Evolutionary conservation across 352 stramenopile species (phyloP).

Genomic region (Globisporangium paroecandrum): DNA sequence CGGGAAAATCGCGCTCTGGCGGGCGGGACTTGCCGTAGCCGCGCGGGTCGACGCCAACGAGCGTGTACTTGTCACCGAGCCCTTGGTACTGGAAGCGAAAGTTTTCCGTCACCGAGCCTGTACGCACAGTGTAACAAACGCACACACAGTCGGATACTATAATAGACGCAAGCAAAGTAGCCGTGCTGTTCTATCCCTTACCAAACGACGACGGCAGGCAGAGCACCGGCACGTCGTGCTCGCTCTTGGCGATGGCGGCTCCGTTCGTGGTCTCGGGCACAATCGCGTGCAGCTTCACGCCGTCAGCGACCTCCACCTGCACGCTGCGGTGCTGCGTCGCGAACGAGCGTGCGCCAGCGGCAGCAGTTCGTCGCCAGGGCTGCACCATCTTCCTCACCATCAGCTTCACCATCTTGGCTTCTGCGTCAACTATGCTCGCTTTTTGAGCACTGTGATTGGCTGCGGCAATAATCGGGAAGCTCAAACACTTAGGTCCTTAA

Average conservation of each 20-base stretch:
- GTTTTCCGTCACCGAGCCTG: slow-evolving; percentile 49
- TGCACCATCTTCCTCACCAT: slow-evolving; percentile 3
- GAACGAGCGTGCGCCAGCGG: slow-evolving; percentile 9
- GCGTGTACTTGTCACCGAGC: slow-evolving; percentile 45
- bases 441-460: neutral
- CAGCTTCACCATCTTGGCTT: slow-evolving; percentile 7
- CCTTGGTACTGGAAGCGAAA: slow-evolving; percentile 59
- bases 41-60: slow-evolving; percentile 67
- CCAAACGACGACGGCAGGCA: slow-evolving; percentile 70
- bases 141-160: neutral
- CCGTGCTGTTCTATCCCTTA: slow-evolving; percentile 7
- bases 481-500: no score
- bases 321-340: slow-evolving; percentile 26
- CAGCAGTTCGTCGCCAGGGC: neutral
- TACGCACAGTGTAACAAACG: neutral
- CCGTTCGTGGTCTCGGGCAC: slow-evolving; percentile 19
- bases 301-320: slow-evolving; percentile 33
- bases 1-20: slow-evolving; percentile 43
- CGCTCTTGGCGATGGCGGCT: slow-evolving; percentile 3
- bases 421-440: slow-evolving; percentile 2
- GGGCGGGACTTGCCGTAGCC: slow-evolving; percentile 48
- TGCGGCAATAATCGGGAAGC: no score
- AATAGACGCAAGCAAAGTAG: neutral
- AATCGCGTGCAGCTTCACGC: slow-evolving; percentile 46
- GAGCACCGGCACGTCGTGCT: slow-evolving; percentile 37